These are phyloP conservation scores for Solanum peruvianum DNA, from an alignment of 257 asterid genomes.

Conservation along the genomic window DNA sequence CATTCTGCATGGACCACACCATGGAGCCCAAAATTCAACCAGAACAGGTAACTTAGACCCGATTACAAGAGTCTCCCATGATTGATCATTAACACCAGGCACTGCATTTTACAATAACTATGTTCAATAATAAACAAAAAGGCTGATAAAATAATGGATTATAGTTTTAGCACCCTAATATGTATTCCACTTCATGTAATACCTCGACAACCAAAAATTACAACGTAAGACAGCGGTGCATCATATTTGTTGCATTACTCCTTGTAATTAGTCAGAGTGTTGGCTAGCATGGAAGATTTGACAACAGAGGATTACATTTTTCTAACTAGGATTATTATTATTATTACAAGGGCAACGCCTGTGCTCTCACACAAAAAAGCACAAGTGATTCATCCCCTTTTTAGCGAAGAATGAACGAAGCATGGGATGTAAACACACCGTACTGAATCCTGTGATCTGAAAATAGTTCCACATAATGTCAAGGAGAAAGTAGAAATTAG, in stretches of 20 bases:
- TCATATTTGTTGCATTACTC: background rate
- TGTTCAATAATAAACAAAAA: slow-evolving; percentile 2
- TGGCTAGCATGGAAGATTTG: background rate
- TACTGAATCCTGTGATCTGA: background rate
- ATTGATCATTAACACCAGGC: slow-evolving; percentile 38
- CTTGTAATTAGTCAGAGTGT: background rate
- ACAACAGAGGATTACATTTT: background rate
- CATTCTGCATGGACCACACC: slow-evolving; percentile 99
- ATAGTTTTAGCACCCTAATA: background rate
- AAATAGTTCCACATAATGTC: background rate
- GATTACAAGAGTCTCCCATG: slow-evolving; percentile 56
- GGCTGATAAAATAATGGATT: background rate
- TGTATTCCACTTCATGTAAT: background rate
- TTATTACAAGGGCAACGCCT: background rate
- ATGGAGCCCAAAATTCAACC: slow-evolving; percentile 97
- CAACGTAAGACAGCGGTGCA: background rate
- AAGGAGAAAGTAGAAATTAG: background rate
- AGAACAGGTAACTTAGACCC: slow-evolving; percentile 49
- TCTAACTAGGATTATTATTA: background rate
- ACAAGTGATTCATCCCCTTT: background rate
- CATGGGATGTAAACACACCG: background rate
- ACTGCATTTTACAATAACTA: slow-evolving; percentile 34
- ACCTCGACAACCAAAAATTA: background rate
- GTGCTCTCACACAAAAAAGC: background rate
- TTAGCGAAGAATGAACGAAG: background rate